phyloP scores from a whole-genome alignment of 2,329 filamentous ascomycete species.

The Trichoderma atroviride region DNA sequence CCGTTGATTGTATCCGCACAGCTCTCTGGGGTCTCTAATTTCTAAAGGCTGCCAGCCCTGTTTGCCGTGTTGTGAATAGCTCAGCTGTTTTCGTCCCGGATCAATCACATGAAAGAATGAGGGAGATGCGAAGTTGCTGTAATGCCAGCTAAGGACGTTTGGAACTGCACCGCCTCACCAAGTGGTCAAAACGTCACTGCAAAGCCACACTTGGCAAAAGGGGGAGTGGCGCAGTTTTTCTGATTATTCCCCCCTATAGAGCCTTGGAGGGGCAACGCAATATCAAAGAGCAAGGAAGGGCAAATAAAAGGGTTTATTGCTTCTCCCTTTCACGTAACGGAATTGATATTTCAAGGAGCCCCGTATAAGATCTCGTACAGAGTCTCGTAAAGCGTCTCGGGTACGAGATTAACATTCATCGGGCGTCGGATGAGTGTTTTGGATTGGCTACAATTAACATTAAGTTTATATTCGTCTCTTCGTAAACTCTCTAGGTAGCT shows the following conservation, averaged over 20 bases:
- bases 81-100: conserved; percentile 9
- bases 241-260: background rate
- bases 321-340: background rate
- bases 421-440: background rate
- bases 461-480: conserved; percentile 9
- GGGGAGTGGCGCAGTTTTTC: conserved; percentile 20
- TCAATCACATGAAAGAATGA: conserved; percentile 25
- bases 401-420: background rate
- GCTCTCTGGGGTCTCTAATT: background rate
- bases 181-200: conserved; percentile 23
- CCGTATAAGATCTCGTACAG: background rate
- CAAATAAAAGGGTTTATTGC: background rate
- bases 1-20: background rate
- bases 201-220: conserved; percentile 24
- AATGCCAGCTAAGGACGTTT: conserved; percentile 25
- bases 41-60: background rate
- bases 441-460: background rate
- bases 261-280: conserved; percentile 6
- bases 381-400: background rate
- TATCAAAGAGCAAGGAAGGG: background rate
- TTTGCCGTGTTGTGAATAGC: background rate
- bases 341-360: background rate
- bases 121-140: conserved; percentile 1
- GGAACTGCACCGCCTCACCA: conserved; percentile 23
- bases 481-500: conserved; percentile 10